Conservation (phyloP, 495 filamentous ascomycete genomes). For the Zalerion maritima region DNA sequence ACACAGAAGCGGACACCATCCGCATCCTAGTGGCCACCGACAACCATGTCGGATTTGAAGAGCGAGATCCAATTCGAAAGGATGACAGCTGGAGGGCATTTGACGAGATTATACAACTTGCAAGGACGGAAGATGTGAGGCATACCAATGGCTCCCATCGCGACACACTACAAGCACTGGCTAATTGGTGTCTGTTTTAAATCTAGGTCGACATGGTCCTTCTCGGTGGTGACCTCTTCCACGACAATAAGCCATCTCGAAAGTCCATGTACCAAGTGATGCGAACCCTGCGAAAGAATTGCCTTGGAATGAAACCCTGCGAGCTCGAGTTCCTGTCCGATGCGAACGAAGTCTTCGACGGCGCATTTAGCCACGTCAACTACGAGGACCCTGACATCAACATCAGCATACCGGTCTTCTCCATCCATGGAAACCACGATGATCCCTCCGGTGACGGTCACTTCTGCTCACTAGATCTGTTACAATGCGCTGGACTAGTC, state of each 20-base stretch:
- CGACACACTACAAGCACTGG: too few relatives aligned
- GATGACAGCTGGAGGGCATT: conserved; percentile 97
- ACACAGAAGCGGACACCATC: conserved; percentile 69
- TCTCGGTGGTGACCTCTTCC: conserved; percentile 87
- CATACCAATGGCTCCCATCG: too few relatives aligned
- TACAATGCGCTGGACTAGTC: conserved; percentile 78
- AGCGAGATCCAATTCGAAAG: conserved; percentile 81
- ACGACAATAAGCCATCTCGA: conserved; percentile 95
- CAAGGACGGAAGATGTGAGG: conserved; percentile 63
- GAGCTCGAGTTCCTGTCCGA: conserved; percentile 92
- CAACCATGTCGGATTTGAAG: conserved; percentile 93
- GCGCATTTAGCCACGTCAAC: conserved; percentile 82
- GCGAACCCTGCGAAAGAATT: conserved; percentile 82
- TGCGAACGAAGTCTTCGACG: conserved; percentile 72
- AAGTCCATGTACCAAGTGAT: conserved; percentile 96
- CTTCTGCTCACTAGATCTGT: conserved; percentile 74
- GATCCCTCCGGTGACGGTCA: conserved; percentile 91
- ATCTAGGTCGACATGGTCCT: conserved; percentile 77
- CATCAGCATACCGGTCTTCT: conserved; percentile 92
- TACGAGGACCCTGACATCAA: conserved; percentile 98
- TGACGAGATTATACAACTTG: conserved; percentile 87
- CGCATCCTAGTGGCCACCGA: conserved; percentile 89
- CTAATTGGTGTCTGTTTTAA: too few relatives aligned
- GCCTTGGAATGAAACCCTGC: conserved; percentile 86
- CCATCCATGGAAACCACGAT: conserved; percentile 97